A percentile compares a stretch with the other conserved stretches of the same genome.
Conservation (phyloP, 2,329 filamentous ascomycete genomes). For the Colletotrichum horii region DNA sequence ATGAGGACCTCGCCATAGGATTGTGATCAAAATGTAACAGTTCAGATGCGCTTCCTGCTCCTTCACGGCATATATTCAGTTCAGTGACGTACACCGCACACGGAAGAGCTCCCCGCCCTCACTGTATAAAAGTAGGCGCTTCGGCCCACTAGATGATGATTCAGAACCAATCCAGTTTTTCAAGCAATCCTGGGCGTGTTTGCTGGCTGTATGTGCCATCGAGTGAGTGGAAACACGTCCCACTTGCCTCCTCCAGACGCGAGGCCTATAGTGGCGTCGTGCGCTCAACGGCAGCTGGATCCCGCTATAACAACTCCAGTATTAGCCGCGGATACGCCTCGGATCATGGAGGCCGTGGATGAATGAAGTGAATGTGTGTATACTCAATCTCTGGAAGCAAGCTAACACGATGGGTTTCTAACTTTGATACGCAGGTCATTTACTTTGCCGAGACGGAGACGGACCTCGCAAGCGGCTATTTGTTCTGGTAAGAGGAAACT, state of each 20-base stretch:
- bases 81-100: too few species aligned
- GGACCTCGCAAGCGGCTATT: not conserved
- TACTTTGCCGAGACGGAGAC: not conserved
- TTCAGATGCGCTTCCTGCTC: too few species aligned
- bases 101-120: too few species aligned
- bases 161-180: not conserved
- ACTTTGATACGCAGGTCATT: not conserved
- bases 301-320: accelerated
- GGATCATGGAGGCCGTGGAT: not conserved
- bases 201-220: not conserved
- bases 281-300: not conserved
- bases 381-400: not conserved
- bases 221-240: accelerated
- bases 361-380: not conserved
- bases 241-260: not conserved
- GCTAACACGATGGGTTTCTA: not conserved
- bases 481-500: not conserved
- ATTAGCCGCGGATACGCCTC: accelerated
- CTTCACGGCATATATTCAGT: too few species aligned
- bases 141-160: not conserved
- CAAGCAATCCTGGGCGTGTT: not conserved
- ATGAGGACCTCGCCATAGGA: not conserved
- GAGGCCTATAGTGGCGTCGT: not conserved
- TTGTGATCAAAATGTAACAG: too few species aligned
- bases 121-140: not conserved